Evolutionary conservation across 306 rosid genomes (phyloP).

Genomic region (Cicer judaicum): DNA sequence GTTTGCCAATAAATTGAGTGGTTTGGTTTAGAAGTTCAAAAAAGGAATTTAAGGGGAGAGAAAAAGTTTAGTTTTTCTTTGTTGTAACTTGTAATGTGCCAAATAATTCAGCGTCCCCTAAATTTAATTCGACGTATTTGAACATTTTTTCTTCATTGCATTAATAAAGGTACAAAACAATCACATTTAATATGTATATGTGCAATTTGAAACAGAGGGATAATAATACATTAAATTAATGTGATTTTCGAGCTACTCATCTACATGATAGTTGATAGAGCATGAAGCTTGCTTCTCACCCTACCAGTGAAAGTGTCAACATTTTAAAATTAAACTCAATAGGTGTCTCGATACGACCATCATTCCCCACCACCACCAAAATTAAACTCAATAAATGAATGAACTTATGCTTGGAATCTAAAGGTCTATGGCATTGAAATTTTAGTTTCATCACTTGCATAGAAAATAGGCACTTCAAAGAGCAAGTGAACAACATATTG

Average conservation of each 20-base stretch:
- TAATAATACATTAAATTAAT: neutral
- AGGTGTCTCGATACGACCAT: neutral
- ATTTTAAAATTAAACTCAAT: too few species aligned
- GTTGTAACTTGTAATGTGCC: constrained; percentile 34
- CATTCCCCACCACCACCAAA: neutral
- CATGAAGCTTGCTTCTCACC: neutral
- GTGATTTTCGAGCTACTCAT: neutral
- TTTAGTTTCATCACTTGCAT: neutral
- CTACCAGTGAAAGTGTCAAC: neutral
- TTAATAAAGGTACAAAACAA: neutral
- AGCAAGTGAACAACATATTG: neutral
- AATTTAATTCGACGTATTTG: neutral
- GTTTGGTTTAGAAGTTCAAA: neutral
- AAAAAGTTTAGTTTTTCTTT: constrained; percentile 25
- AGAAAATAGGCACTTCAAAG: neutral
- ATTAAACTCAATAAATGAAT: neutral
- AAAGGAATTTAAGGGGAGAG: neutral
- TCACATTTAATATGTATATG: neutral
- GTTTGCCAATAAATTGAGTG: constrained; percentile 11
- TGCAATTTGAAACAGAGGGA: neutral
- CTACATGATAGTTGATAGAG: too few species aligned
- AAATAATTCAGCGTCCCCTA: constrained; percentile 38
- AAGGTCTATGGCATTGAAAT: neutral
- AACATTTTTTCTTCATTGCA: neutral
- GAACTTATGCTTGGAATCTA: neutral